Percentiles rank a stretch among this genome's conserved stretches.
These are phyloP conservation scores for Chlamydomonas schloesseri DNA, from an alignment of 139 green algal species.

Conservation along the genomic window DNA sequence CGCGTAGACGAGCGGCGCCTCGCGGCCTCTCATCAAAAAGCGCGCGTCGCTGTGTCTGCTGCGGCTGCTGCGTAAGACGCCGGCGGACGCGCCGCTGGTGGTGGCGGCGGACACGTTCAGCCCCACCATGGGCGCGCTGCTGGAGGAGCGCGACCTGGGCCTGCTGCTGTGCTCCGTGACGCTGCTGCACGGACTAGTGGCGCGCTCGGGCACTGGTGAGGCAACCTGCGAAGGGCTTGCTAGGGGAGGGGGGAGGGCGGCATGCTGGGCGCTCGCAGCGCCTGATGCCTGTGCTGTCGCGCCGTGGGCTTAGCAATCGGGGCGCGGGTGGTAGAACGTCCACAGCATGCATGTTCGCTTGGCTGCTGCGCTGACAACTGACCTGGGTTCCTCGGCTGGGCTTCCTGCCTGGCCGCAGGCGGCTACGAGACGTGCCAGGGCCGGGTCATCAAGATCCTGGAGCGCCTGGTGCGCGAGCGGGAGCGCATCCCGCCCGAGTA, in stretches of 20 bases:
- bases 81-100: conserved; percentile 70
- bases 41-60: conserved; percentile 97
- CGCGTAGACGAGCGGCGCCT: conserved; percentile 82
- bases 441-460: conserved; percentile 87
- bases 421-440: conserved; percentile 90
- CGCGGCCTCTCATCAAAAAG: conserved; percentile 93
- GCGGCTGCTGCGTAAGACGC: conserved; percentile 92
- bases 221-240: too few species aligned
- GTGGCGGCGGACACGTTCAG: conserved; percentile 71
- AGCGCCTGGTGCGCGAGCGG: conserved; percentile 76
- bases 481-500: conserved; percentile 90
- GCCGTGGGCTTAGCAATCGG: too few species aligned
- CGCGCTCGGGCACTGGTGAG: conserved; percentile 64
- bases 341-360: too few species aligned
- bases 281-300: too few species aligned
- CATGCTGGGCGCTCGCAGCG: too few species aligned
- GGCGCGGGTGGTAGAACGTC: too few species aligned
- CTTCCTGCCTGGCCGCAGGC: conserved; percentile 42
- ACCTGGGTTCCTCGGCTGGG: too few species aligned
- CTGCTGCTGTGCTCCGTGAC: conserved; percentile 86
- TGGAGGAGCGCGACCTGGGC: conserved; percentile 95
- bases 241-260: too few species aligned
- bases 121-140: conserved; percentile 70
- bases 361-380: too few species aligned
- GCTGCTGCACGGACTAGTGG: conserved; percentile 90